Base-by-base conservation (phyloP, 2,329 filamentous ascomycete species). In the Aureobasidium melanogenum region DNA sequence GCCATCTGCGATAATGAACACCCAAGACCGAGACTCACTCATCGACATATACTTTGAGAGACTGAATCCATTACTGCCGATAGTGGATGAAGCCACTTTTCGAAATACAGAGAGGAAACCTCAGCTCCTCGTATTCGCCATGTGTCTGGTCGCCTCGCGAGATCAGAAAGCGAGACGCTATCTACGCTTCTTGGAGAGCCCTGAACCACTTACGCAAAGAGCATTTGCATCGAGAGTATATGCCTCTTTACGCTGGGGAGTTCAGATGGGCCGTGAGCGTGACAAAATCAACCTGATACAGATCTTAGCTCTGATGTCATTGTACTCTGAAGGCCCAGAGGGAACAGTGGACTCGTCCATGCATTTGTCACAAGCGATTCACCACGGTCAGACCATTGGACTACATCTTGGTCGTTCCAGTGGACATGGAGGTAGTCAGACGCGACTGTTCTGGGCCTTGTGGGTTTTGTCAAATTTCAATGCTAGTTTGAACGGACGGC, bases 401-500 rank as follows among this genome's bases (percentile, higher is more conserved):
- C 71, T 79, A 19, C 77, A 71, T 9, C 73, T 91, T 71, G 76
- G 81, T 52, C 80, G 80, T 66, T 30, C 81, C 80, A 66, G 81
- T 81, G 66, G 78, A 89, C 67, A 84, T 85, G 5, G 82, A 82
- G 66, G 80, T 80, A 62, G 85, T 84, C 46, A 81, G 81, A 55
- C 78, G 79, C 85, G 89, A 71, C 66, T 80, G 0, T 80, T 80
- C 63, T 80, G 78, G 77, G 77, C 75, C 65, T 67, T 80, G 1
- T 80, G 77, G 77, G 75, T 74, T 63, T 70, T 80, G 1, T 78
- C 80, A 62, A 77, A 78, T 51, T 70, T 78, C 47, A 80, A 78
- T 54, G 75, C 76, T 6, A 76, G 73, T 44, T 76, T 77, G 65
- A 76, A 78, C 51, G 77, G 77, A 17, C 70, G 78, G 43, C 78